Evolutionary conservation across 2,329 filamentous ascomycete genomes (phyloP), one percentile per base, ranked within the genome.

Genomic region (Cytospora mali): DNA sequence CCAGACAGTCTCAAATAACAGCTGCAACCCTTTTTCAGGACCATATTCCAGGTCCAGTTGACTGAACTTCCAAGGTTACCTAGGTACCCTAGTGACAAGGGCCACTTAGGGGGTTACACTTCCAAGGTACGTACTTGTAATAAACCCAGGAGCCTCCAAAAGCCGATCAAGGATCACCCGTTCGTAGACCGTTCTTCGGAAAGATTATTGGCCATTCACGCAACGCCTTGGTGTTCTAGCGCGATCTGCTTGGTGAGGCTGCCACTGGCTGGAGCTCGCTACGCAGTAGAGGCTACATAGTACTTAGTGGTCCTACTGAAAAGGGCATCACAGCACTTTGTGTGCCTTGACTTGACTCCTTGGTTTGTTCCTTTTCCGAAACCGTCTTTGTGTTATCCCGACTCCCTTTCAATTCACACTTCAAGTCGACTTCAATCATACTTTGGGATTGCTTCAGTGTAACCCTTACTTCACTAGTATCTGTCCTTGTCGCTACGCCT

Each of bases 81-180:
- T n/a, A n/a, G n/a, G n/a, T n/a, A n/a, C n/a, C n/a, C n/a, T 35
- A 7, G 33, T 35, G 6, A 35, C 33, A 35, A 35, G 33, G 33
- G 33, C 6, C n/a, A 46, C 21, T 46, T n/a, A 46, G 39, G 39
- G 39, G 39, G 18, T 35, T 35, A 13, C 14, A 16, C 18, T 33
- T 33, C 3, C 31, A 16, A 16, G 33, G 33, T 2, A 4, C 14
- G 46, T 27, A 4, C 16, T 18, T 18, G 28, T 50, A 35, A 23
- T 35, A 42, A 53, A 35, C 25, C 33, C 49, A 59, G 57, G 57
- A 59, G 57, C 57, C 46, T 50, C 57, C 57, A 39, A 33, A 60
- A 48, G 27, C 25, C 50, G 16, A 29, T 46, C 14, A 42, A 39
- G 16, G 35, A 33, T 6, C 50, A 39, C 35, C 16, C 35, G 35